phyloP scores from a whole-genome alignment of 306 rosid species.

The Glycine tomentella region DNA sequence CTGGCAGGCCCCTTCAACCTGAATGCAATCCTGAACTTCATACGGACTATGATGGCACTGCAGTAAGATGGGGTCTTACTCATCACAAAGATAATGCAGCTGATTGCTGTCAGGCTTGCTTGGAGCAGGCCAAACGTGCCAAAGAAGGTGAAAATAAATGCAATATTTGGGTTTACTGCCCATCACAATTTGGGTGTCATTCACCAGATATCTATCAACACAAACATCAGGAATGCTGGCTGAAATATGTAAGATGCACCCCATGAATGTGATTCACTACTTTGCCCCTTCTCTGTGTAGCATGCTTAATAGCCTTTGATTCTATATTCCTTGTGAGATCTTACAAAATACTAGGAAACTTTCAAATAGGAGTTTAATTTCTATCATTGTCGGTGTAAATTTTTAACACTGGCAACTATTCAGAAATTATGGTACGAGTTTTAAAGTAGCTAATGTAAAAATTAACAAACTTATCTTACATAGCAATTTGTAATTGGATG shows the following conservation, averaged over 20 bases:
- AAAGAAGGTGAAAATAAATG: conserved; percentile 76
- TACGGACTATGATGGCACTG: conserved; percentile 83
- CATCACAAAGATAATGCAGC: conserved; percentile 95
- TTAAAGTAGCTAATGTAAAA: neutral
- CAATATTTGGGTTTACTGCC: conserved; percentile 97
- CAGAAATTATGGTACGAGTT: neutral
- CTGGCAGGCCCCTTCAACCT: conserved; percentile 78
- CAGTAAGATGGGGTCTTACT: conserved; percentile 96
- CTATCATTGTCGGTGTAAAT: neutral
- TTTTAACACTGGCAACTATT: neutral
- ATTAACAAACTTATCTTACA: neutral
- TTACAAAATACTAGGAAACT: neutral
- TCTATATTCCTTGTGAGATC: conserved; percentile 3
- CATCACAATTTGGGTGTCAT: conserved; percentile 82
- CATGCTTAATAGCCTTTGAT: neutral
- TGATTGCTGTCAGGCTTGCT: conserved; percentile 95
- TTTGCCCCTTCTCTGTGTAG: neutral
- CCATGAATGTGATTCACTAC: neutral
- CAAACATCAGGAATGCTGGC: conserved; percentile 88
- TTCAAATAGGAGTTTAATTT: neutral
- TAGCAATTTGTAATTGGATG: neutral
- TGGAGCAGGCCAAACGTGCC: conserved; percentile 75
- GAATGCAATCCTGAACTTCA: conserved; percentile 79
- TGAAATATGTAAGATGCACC: conserved; percentile 76
- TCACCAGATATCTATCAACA: conserved; percentile 90